Evolutionary conservation across 2,329 filamentous ascomycete species (phyloP), one percentile per base, ranked within the genome.

Genomic region (Cadophora malorum): DNA sequence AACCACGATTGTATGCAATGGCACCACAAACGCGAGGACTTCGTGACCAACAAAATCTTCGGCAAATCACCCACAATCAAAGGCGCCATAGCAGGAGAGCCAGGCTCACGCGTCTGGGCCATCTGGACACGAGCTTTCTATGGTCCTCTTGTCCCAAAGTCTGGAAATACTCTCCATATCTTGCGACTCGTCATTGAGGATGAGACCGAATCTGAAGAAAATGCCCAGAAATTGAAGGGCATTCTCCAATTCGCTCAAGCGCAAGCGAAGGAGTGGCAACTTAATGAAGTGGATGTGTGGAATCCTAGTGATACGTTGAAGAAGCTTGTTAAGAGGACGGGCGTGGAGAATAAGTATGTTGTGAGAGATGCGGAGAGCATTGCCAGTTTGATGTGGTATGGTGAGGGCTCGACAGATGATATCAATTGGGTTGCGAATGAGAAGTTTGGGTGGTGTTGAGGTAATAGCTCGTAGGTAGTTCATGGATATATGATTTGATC

Each of bases 1-100:
- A 87, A 93, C 74, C 79, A 86, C 68, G 86, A 90, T 66, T 88
- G 88, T 7, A 85, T 94, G 72, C 80, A 85, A 69, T 96, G 93
- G 93, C 90, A 95, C 78, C 88, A 93, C 78, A 88, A 89, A 67
- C 88, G 95, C 60, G 93, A 97, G 79, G 89, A 94, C 61, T 96
- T 91, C 78, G 90, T 95, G 75, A 86, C 86, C 5, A 83, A 85
- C 65, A 85, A 88, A 70, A 82, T 94, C 6, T 86, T 90, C 71
- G 80, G 81, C 21, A 77, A 77, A 71, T 19, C 71, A 0, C 90
- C 92, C 0, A 76, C 81, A 0, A 81, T 91, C 65, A 90, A 91
- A 75, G 94, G 94, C 16, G 93, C 91, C 2, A 83, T 93, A 1
- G 80, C 81, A 7, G 83, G 84, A 1, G 19, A 64, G 71, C 73